Evolutionary conservation across 805 yeast genomes (phyloP), one percentile per base, ranked within the genome.

Genomic region (Nakazawaea laoshanensis): DNA sequence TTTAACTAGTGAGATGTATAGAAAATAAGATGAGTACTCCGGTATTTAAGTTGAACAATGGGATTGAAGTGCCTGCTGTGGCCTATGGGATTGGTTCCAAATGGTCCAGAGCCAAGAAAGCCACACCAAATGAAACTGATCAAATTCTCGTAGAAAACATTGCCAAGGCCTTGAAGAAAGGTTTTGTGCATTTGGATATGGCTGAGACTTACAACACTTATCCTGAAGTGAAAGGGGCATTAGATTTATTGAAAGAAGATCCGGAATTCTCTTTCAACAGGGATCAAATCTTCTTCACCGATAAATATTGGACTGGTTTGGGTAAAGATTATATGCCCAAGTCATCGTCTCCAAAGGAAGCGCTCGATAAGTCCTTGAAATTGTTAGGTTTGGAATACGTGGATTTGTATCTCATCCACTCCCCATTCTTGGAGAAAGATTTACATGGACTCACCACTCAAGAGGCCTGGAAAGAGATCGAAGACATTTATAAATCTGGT

Each of bases 21-120:
- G n/a, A n/a, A n/a, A n/a, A n/a, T n/a, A n/a, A n/a, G n/a, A n/a
- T n/a, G n/a, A n/a, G n/a, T n/a, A n/a, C n/a, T n/a, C n/a, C n/a
- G n/a, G n/a, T n/a, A n/a, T 32, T 63, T 40, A 63, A 60, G 26
- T 57, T 75, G 38, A 76, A 75, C 64, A 67, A 68, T 43, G 85
- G 87, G 24, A 55, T 53, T 27, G 40, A 49, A 26, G 74, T 83
- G 39, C 89, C 89, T 21, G 67, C 64, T 8, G 60, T 83, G 25
- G 88, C 84, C 3, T 69, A 68, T 29, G 81, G 81, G 4, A 55
- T 74, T n/a, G 80, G 80, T n/a, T 72, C 79, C 34, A 70, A 69
- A 43, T 75, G 77, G 69, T 55, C 51, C 41, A 50, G 38, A 51
- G 61, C 48, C 35, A 57, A 56, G 42, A 52, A 49, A 45, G 51